These are phyloP conservation scores for Asterionellopsis glacialis DNA, from an alignment of 108 stramenopile genomes.

Conservation along the genomic window DNA sequence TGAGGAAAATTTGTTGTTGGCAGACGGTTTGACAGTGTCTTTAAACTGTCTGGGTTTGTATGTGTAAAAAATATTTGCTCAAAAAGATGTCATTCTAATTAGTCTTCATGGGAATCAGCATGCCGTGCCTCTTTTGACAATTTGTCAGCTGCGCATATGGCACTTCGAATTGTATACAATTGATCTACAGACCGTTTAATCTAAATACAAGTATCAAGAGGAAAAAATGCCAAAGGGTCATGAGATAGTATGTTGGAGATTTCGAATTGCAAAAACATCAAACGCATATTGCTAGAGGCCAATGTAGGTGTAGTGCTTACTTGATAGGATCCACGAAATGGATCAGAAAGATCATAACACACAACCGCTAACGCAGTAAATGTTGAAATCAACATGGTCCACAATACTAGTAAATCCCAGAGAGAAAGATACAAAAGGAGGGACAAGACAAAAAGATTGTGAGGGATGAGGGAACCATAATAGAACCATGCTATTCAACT, in stretches of 20 bases:
- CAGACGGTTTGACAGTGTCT: too few species aligned
- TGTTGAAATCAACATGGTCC: conserved; percentile 13
- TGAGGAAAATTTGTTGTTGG: too few species aligned
- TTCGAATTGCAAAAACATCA: not conserved
- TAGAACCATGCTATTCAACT: too few species aligned
- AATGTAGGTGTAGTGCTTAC: not conserved
- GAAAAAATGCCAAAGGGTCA: conserved; percentile 57
- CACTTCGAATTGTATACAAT: conserved; percentile 56
- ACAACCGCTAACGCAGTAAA: conserved; percentile 17
- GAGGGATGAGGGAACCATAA: too few species aligned
- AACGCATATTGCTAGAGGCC: not conserved
- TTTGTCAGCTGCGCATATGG: conserved; percentile 25
- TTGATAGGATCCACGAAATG: conserved; percentile 14
- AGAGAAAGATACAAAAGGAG: conserved; percentile 35
- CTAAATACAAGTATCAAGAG: conserved; percentile 54
- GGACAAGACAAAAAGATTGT: not conserved
- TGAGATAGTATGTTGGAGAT: conserved; percentile 35
- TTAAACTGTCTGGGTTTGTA: too few species aligned
- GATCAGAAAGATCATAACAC: conserved; percentile 10
- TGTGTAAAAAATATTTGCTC: too few species aligned
- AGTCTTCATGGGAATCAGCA: too few species aligned
- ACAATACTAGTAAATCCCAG: conserved; percentile 17
- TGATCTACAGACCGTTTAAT: conserved; percentile 50
- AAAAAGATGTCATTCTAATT: too few species aligned
- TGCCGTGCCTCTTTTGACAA: too few species aligned